Evolutionary conservation across 148 eudicot species (phyloP).

Genomic region (Nepenthes mirabilis): DNA sequence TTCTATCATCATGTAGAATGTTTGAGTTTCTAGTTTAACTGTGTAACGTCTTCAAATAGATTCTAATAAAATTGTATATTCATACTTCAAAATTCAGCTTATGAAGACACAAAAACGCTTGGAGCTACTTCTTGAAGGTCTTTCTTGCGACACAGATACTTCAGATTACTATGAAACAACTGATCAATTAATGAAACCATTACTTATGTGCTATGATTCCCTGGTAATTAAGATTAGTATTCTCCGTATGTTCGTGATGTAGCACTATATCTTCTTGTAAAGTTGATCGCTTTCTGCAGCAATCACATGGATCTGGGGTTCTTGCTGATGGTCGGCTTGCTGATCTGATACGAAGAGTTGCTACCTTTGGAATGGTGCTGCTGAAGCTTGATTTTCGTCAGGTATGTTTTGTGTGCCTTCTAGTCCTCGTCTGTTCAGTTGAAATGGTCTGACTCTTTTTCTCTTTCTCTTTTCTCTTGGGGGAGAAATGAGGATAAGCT

Average conservation of each 20-base stretch:
- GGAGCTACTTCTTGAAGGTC: slow-evolving; percentile 74
- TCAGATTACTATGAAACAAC: slow-evolving; percentile 65
- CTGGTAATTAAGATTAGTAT: slow-evolving; percentile 34
- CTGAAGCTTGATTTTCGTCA: slow-evolving; percentile 95
- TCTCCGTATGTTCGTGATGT: background rate
- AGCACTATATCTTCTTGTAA: background rate
- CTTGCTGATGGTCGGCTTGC: slow-evolving; percentile 90
- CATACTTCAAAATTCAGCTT: slow-evolving; percentile 31
- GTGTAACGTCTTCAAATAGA: no score
- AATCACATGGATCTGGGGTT: slow-evolving; percentile 74
- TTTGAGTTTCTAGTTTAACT: no score
- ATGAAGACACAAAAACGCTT: slow-evolving; percentile 58
- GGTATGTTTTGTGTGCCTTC: slow-evolving; percentile 23
- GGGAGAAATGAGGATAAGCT: no score
- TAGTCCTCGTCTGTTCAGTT: no score
- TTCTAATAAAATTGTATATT: no score
- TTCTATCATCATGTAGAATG: no score
- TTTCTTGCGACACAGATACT: slow-evolving; percentile 60
- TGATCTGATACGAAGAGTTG: slow-evolving; percentile 81
- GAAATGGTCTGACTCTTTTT: no score
- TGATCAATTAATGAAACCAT: slow-evolving; percentile 66
- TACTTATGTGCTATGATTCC: slow-evolving; percentile 77
- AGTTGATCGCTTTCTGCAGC: slow-evolving; percentile 31
- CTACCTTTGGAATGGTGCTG: slow-evolving; percentile 77
- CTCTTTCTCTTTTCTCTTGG: no score